These are phyloP conservation scores for Lumnitzera littorea DNA, from an alignment of 345 rosid species.

Conservation along the genomic window DNA sequence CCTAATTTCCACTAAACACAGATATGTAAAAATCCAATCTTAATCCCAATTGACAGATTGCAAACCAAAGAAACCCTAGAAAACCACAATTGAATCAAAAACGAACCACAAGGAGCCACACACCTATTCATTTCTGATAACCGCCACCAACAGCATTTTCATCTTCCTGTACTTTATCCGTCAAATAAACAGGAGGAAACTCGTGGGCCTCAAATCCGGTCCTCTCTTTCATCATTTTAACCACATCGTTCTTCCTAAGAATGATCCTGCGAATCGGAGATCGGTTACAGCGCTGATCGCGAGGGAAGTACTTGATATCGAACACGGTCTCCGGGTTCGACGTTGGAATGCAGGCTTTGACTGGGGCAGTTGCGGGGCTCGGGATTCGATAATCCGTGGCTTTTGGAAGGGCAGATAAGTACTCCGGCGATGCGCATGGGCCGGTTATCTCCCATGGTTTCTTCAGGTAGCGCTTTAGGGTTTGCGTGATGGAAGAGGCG, in stretches of 20 bases:
- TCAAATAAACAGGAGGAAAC: constrained; percentile 73
- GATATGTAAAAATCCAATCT: no score
- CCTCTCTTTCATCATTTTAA: constrained; percentile 72
- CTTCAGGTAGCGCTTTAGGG: constrained; percentile 61
- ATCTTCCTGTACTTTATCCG: constrained; percentile 63
- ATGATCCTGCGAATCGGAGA: constrained; percentile 66
- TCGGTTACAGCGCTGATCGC: constrained; percentile 91
- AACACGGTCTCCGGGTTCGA: constrained; percentile 82
- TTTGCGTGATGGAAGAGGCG: constrained; percentile 45
- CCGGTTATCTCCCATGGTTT: constrained; percentile 98
- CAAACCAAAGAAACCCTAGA: not conserved
- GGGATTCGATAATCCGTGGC: constrained; percentile 64
- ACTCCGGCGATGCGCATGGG: constrained; percentile 86
- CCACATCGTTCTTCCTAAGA: constrained; percentile 66
- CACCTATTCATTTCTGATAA: constrained; percentile 30
- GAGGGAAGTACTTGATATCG: constrained; percentile 67
- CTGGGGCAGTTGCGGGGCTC: constrained; percentile 64
- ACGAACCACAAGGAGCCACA: not conserved
- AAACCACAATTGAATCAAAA: not conserved
- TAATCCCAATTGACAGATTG: not conserved
- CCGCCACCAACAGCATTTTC: constrained; percentile 52
- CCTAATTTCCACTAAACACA: no score
- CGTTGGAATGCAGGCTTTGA: constrained; percentile 53
- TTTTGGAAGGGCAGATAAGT: constrained; percentile 41
- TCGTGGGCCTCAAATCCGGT: constrained; percentile 52